A percentile compares a stretch with the other conserved stretches of the same genome.
Conservation (phyloP, 257 asterid species). For the Salvia hispanica region DNA sequence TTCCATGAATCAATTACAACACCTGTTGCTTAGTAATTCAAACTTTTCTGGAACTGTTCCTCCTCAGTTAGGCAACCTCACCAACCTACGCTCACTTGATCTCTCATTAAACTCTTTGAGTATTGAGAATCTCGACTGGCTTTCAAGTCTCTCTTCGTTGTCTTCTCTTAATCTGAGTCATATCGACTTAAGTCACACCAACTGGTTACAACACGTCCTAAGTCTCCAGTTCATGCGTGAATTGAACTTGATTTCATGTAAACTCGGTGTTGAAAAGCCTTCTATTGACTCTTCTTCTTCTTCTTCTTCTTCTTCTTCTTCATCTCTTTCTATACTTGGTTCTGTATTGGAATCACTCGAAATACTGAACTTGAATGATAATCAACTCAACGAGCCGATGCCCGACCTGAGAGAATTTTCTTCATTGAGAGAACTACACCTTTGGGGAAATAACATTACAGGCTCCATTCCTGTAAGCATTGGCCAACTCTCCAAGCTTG, state of each 20-base stretch:
- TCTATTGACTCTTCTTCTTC: constrained; percentile 9
- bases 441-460: background rate
- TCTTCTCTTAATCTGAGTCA: background rate
- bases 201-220: background rate
- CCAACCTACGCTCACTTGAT: background rate
- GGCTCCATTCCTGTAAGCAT: constrained; percentile 4
- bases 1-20: too few relatives aligned
- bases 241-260: background rate
- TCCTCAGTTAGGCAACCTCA: too few relatives aligned
- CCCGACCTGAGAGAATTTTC: constrained; percentile 3
- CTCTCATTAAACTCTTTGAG: background rate
- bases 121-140: constrained; percentile 10
- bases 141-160: constrained; percentile 11
- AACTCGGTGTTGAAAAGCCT: background rate
- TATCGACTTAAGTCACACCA: background rate
- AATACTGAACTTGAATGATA: constrained; percentile 8
- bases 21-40: too few relatives aligned
- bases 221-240: constrained; percentile 4
- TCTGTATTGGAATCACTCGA: background rate
- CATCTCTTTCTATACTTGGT: too few relatives aligned
- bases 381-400: constrained; percentile 25
- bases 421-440: background rate
- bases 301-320: background rate
- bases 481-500: constrained; percentile 25
- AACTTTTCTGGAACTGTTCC: too few relatives aligned